Percentiles rank a stretch among this genome's conserved stretches.
Conservation (phyloP, 176 grass and related monocot species). For the Elymus sibiricus region DNA sequence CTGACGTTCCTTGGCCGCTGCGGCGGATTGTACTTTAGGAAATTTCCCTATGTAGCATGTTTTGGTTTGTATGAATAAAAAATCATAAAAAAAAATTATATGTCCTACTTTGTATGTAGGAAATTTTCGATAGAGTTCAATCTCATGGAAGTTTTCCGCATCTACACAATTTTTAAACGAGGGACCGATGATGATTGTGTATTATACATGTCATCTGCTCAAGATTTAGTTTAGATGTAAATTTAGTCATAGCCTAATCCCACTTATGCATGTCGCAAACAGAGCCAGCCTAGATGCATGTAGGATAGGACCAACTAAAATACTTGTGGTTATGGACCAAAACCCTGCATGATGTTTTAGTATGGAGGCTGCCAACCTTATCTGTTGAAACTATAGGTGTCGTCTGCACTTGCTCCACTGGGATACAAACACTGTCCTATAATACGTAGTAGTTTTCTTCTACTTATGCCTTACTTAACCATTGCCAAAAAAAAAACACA, state of each 20-base stretch:
- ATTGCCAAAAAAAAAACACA: not conserved
- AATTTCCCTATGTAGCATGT: not conserved
- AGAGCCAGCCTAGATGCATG: not conserved
- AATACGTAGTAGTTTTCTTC: not conserved
- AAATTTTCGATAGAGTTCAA: not conserved
- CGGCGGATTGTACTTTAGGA: too few species aligned
- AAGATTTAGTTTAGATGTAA: not conserved
- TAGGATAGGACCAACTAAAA: not conserved
- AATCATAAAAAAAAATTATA: not conserved
- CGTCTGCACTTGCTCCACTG: not conserved
- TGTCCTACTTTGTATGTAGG: not conserved
- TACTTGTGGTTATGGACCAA: constrained; percentile 3
- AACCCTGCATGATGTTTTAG: not conserved
- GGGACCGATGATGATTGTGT: not conserved
- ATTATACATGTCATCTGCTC: not conserved
- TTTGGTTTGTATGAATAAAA: not conserved
- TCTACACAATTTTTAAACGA: not conserved
- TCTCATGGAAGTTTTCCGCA: not conserved
- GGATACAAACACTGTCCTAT: not conserved
- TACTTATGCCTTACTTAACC: not conserved
- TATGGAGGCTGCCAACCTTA: not conserved
- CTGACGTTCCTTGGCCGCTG: too few species aligned
- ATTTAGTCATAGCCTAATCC: not conserved
- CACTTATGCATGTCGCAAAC: not conserved
- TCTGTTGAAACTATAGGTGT: not conserved